A percentile compares a stretch with the other conserved stretches of the same genome.
These are phyloP conservation scores for Neoconidiobolus thromboides DNA, from an alignment of 371 early-diverging fungal genomes.

Conservation along the genomic window DNA sequence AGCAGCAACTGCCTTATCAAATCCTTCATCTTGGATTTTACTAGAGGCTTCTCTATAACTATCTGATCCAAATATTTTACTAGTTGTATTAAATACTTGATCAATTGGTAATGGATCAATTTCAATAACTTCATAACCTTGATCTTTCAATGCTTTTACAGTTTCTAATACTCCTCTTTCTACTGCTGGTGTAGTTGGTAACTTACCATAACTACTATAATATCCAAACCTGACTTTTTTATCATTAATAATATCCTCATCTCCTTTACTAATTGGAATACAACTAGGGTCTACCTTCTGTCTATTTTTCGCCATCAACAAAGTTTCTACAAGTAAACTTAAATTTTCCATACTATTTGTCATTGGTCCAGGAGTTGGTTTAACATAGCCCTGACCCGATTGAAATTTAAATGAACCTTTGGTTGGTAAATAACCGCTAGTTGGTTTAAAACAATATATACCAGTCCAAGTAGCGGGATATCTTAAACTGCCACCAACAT, in stretches of 20 bases:
- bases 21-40: not conserved
- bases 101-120: not conserved
- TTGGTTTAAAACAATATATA: slow-evolving; percentile 7
- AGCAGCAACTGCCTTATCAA: not conserved
- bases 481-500: slow-evolving; percentile 9
- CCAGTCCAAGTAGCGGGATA: slow-evolving; percentile 7
- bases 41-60: not conserved
- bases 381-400: not conserved
- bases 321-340: not conserved
- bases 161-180: not conserved
- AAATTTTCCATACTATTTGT: not conserved
- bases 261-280: not conserved
- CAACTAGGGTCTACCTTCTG: not conserved
- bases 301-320: not conserved
- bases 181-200: slow-evolving; percentile 1
- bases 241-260: not conserved
- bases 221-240: slow-evolving; percentile 5
- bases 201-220: not conserved
- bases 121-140: not conserved
- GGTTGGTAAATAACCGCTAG: not conserved
- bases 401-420: too few relatives aligned
- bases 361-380: not conserved
- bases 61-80: not conserved
- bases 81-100: not conserved
- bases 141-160: not conserved